Evolutionary conservation across 768 basidiomycete species (phyloP), one percentile per base, ranked within the genome.

Genomic region (Macrocybe gigantea): DNA sequence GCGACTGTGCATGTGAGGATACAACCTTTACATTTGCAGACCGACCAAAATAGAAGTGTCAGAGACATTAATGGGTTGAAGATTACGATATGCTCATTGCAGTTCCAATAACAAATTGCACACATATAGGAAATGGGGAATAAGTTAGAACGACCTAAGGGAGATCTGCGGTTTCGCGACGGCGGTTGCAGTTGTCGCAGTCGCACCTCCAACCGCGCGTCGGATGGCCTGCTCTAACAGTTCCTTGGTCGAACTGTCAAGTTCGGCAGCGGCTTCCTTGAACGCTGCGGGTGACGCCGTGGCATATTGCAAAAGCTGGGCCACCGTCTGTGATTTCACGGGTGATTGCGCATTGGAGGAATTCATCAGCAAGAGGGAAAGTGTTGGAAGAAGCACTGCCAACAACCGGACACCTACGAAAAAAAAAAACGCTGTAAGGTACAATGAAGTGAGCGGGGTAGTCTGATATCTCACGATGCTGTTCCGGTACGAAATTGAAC

Each of bases 201-300:
- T 62, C 10, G 61, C 59, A 4, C 77, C 74, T 31, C 79, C 80
- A 0, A 94, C 76, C 4, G 85, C 83, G 45, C 83, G 82, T 51
- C 93, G 77, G 43, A 96, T 78, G 1, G 87, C 84, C 38, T 75
- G 72, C 62, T 97, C 94, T 44, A 97, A 62, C 15, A 77, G 65
- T 41, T 83, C 81, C 39, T 82, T 69, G 5, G 73, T 73, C 0
- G 72, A 62, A 6, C 71, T 60, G 30, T 85, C 82, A 14, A 97
- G 71, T 41, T 76, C 80, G 7, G 69, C 74, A 2, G 88, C 85
- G 1, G 87, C 90, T 39, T 92, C 89, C 61, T 89, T 92, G 77
- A 97, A 97, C 9, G 85, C 78, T 4, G 68, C 60, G 0, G 94
- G 87, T 3, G 83, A 79, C 0, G 75, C 65, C 0, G 85, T 75